A percentile compares a stretch with the other conserved stretches of the same genome.
Conservation (phyloP, 192 early-diverging fungal genomes). For the Coemansia sp. region DNA sequence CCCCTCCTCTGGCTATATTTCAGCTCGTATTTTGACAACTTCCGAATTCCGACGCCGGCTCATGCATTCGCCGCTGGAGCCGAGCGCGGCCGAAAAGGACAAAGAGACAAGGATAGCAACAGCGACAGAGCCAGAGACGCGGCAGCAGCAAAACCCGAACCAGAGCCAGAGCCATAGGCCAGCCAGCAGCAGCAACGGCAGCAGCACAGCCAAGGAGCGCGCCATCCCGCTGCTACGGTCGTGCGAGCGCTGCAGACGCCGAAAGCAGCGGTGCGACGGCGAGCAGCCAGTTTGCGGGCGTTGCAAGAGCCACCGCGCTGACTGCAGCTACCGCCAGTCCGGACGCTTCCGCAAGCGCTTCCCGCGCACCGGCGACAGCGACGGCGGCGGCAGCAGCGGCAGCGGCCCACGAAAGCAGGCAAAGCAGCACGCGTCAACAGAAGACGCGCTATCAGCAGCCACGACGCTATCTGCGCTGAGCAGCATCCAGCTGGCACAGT, state of each 20-base stretch:
- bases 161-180: not conserved
- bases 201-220: not conserved
- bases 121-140: too few species aligned
- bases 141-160: not conserved
- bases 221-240: constrained; percentile 45
- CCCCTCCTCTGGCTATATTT: not conserved
- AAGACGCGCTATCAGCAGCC: not conserved
- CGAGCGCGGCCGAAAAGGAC: not conserved
- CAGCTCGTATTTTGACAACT: not conserved
- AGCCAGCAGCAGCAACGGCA: not conserved
- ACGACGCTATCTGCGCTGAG: constrained; percentile 4
- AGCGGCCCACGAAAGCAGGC: not conserved
- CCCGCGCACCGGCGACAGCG: constrained; percentile 1
- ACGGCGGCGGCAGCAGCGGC: not conserved
- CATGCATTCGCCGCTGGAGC: not conserved
- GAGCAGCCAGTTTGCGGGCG: constrained; percentile 44
- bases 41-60: not conserved
- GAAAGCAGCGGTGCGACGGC: constrained; percentile 54
- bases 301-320: constrained; percentile 31
- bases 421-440: not conserved
- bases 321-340: constrained; percentile 47
- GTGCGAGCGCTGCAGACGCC: constrained; percentile 48
- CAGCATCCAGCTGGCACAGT: not conserved
- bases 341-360: constrained; percentile 54
- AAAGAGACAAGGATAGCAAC: not conserved